Evolutionary conservation across 352 stramenopile genomes (phyloP), one percentile per base, ranked within the genome.

Genomic region (Plasmopara viticola): DNA sequence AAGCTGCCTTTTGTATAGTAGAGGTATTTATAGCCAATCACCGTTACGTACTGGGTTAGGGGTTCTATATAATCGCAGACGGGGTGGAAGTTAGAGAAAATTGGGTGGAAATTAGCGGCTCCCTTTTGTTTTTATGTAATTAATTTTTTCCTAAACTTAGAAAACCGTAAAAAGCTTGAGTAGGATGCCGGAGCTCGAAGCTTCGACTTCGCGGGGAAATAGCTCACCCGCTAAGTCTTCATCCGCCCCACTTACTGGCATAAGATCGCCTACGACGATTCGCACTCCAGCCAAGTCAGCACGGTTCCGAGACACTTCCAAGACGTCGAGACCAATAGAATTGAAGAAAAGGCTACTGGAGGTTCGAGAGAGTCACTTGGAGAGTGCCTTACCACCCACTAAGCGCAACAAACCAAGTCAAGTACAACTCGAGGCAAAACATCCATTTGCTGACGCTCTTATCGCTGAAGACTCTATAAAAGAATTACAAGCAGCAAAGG

Each of bases 291-390:
- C 39, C 3, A 69, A 65, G 56, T 46, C 64, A 29, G 48, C 42
- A 8, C 56, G 50, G 31, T 47, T 57, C 51, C 51, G 51, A 48
- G 47, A 69, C 14, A 48, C 33, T 37, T 39, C 53, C 25, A 47
- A 44, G 38, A 34, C 25, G n/a, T 37, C 39, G 41, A 65, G 30
- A 62, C 8, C 49, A 0, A 62, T 58, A 25, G 51, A 50, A 9
- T 44, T 51, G 20, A 64, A 69, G 28, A 69, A 69, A 43, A 69
- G 56, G 34, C 39, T 57, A 56, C 56, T 62, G 6, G 56, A 59
- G 5, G 34, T 30, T 2, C 37, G 34, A 40, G 46, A 52, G 30
- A 20, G 17, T 20, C 18, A 41, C 6, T 44, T 35, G 14, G 31
- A 45, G 6, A 58, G 53, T 34, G 28, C 34, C 2, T 41, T 62